A percentile compares a stretch with the other conserved stretches of the same genome.
Conservation (phyloP, 495 filamentous ascomycete genomes). For the Evernia prunastri region DNA sequence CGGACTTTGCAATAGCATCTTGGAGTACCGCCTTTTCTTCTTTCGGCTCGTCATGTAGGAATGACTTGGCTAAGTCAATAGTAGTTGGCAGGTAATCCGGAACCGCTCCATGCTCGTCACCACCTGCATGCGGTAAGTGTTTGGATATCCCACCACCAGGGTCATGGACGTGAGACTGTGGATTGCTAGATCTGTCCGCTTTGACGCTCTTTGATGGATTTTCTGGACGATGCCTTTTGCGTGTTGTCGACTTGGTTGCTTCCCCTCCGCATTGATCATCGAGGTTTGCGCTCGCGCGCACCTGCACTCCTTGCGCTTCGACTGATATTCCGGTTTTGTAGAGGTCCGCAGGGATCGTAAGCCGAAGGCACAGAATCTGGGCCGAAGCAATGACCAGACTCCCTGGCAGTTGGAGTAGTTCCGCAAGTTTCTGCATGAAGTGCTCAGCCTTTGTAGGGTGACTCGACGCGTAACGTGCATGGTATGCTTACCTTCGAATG, state of each 20-base stretch:
- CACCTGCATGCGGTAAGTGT: slow-evolving; percentile 14
- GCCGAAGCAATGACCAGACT: slow-evolving; percentile 64
- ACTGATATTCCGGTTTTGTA: slow-evolving; percentile 70
- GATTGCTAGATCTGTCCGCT: slow-evolving; percentile 16
- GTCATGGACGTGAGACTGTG: slow-evolving; percentile 21
- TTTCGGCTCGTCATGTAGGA: slow-evolving; percentile 71
- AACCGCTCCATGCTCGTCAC: slow-evolving; percentile 14
- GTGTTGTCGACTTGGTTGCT: not conserved
- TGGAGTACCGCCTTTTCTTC: slow-evolving; percentile 71
- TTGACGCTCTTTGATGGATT: slow-evolving; percentile 11
- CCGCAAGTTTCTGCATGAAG: slow-evolving; percentile 59
- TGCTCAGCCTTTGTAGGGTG: slow-evolving; percentile 22
- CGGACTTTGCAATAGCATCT: slow-evolving; percentile 64
- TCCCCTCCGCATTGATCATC: slow-evolving; percentile 2
- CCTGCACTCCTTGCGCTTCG: slow-evolving; percentile 70
- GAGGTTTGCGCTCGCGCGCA: slow-evolving; percentile 37
- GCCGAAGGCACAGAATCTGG: slow-evolving; percentile 58
- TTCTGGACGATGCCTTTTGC: not conserved
- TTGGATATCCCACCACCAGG: slow-evolving; percentile 17
- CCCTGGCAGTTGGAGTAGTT: slow-evolving; percentile 63
- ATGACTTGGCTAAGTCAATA: slow-evolving; percentile 80
- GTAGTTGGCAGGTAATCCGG: slow-evolving; percentile 61
- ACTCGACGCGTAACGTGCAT: not conserved
- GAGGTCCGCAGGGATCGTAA: slow-evolving; percentile 76
- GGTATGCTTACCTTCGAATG: slow-evolving; percentile 55